These are phyloP conservation scores for Triglochin maritima DNA, from an alignment of 106 monocot genomes.

Conservation along the genomic window DNA sequence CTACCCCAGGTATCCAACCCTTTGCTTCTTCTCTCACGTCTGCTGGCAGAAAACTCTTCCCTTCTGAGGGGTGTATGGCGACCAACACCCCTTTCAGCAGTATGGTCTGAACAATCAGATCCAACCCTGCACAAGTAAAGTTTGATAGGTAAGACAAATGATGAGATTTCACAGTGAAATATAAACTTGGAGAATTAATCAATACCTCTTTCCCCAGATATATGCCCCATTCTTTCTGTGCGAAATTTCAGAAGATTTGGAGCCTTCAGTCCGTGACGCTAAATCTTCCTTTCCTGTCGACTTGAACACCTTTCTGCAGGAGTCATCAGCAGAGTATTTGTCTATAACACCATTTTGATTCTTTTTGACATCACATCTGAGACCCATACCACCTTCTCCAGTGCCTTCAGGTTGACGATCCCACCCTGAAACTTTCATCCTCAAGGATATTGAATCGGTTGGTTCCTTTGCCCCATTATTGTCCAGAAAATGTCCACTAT, in stretches of 20 bases:
- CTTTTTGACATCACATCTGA: slow-evolving; percentile 1
- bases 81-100: slow-evolving; percentile 25
- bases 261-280: slow-evolving; percentile 28
- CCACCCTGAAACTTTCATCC: slow-evolving; percentile 63
- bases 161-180: not conserved
- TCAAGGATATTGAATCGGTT: slow-evolving; percentile 10
- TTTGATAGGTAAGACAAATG: not conserved
- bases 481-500: not conserved
- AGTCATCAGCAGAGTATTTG: slow-evolving; percentile 8
- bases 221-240: slow-evolving; percentile 30
- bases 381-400: slow-evolving; percentile 4
- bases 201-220: slow-evolving; percentile 47
- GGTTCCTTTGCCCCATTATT: slow-evolving; percentile 18
- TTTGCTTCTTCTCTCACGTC: slow-evolving; percentile 19
- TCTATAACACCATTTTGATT: slow-evolving; percentile 1
- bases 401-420: slow-evolving; percentile 41
- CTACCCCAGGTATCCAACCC: slow-evolving; percentile 28
- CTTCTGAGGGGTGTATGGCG: slow-evolving; percentile 19
- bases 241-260: slow-evolving; percentile 29
- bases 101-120: slow-evolving; percentile 14
- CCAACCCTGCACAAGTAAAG: slow-evolving; percentile 23
- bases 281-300: slow-evolving; percentile 22
- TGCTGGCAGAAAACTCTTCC: slow-evolving; percentile 18
- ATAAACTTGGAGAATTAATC: not conserved
- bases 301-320: slow-evolving; percentile 3